These are phyloP conservation scores for Mycosphaerella sp. DNA, from an alignment of 2,329 filamentous ascomycete genomes.

Conservation along the genomic window DNA sequence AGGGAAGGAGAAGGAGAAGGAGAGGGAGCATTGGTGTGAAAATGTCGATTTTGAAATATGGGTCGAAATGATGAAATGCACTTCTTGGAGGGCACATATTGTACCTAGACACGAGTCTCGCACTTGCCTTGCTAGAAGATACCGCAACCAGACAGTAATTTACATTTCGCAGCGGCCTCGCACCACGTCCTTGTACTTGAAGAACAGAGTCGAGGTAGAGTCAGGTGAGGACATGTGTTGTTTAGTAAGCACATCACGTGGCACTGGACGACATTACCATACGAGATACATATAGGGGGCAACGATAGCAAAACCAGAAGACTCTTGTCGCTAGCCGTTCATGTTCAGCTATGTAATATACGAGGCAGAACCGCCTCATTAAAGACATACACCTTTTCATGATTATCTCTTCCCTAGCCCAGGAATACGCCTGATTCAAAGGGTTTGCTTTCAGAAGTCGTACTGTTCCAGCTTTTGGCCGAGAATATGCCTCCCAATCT, in stretches of 20 bases:
- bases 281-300: too few species aligned
- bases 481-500: constrained; percentile 4
- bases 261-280: too few species aligned
- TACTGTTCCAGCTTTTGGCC: constrained; percentile 8
- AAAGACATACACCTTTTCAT: constrained; percentile 4
- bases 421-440: constrained; percentile 8
- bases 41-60: too few species aligned
- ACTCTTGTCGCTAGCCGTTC: background rate
- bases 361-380: too few species aligned
- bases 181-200: too few species aligned
- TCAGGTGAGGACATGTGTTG: too few species aligned
- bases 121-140: background rate
- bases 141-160: background rate
- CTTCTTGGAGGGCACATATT: background rate
- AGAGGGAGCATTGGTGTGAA: background rate
- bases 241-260: too few species aligned
- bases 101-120: background rate
- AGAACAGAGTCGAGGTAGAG: too few species aligned
- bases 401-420: constrained; percentile 6
- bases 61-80: background rate
- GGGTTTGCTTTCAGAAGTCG: background rate
- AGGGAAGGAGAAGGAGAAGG: background rate
- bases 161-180: background rate
- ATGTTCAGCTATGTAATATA: constrained; percentile 2
- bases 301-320: background rate